phyloP scores from a whole-genome alignment of 306 rosid genomes.

The cucumber (Cucumis sativus) region DNA sequence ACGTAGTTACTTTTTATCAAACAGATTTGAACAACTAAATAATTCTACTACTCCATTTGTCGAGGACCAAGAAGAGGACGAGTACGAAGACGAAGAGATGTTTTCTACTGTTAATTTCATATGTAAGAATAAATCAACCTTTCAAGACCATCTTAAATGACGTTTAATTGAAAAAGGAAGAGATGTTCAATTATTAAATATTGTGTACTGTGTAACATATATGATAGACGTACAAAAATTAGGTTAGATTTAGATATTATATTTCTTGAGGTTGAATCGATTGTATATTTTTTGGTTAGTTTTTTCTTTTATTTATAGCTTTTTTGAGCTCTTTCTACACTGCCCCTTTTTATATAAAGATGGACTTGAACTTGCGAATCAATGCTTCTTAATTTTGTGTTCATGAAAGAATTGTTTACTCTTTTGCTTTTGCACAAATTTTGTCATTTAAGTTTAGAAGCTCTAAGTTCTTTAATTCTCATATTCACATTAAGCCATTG shows the following conservation, averaged over 20 bases:
- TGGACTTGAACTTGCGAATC: neutral
- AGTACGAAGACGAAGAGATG: neutral
- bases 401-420: neutral
- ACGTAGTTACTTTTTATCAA: constrained; percentile 35
- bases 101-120: neutral
- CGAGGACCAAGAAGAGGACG: neutral
- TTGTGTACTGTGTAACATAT: neutral
- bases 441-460: too few relatives aligned
- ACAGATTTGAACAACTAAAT: constrained; percentile 29
- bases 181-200: too few relatives aligned
- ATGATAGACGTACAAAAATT: too few relatives aligned
- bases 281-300: neutral
- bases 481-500: too few relatives aligned
- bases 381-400: neutral
- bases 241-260: neutral
- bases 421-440: neutral
- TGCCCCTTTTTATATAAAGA: neutral
- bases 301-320: neutral
- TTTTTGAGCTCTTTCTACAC: neutral
- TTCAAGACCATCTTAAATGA: neutral
- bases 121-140: neutral
- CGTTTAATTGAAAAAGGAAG: neutral
- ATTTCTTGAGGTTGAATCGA: neutral
- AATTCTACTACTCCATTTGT: neutral
- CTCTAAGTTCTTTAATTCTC: too few relatives aligned